Conservation (phyloP, 345 rosid genomes). For the Sisymbrium irio region DNA sequence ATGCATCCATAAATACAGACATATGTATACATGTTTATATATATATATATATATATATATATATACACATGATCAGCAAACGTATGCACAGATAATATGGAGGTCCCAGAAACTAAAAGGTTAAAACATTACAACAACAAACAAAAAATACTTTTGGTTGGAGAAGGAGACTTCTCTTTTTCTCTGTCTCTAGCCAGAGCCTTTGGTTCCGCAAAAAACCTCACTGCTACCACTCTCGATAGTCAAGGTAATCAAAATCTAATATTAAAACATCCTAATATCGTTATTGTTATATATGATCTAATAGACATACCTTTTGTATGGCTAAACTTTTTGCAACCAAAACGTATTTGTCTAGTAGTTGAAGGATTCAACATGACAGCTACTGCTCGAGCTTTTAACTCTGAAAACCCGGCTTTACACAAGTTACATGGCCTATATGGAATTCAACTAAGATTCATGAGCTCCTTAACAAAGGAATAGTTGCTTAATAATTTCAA, state of each 20-base stretch:
- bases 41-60: background rate
- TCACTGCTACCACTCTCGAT: conserved; percentile 49
- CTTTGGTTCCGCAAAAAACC: conserved; percentile 48
- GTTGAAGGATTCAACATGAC: background rate
- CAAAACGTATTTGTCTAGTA: background rate
- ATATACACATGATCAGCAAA: background rate
- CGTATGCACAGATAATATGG: background rate
- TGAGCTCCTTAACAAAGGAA: too few relatives aligned
- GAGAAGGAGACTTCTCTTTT: conserved; percentile 64
- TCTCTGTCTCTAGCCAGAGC: conserved; percentile 45
- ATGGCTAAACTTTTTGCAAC: background rate
- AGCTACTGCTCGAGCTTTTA: background rate
- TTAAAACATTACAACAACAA: conserved; percentile 38
- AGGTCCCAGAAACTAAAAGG: conserved; percentile 27
- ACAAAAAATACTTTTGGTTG: conserved; percentile 48
- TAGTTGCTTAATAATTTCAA: too few relatives aligned
- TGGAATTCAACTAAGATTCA: background rate
- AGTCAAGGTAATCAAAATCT: conserved; percentile 3
- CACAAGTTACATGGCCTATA: background rate
- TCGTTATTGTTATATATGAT: background rate
- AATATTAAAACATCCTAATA: background rate
- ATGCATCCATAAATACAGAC: background rate
- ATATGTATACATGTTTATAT: background rate
- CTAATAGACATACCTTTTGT: background rate
- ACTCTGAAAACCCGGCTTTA: background rate